Evolutionary conservation across 2,329 filamentous ascomycete species (phyloP).

Genomic region (Phialocephala sp.): DNA sequence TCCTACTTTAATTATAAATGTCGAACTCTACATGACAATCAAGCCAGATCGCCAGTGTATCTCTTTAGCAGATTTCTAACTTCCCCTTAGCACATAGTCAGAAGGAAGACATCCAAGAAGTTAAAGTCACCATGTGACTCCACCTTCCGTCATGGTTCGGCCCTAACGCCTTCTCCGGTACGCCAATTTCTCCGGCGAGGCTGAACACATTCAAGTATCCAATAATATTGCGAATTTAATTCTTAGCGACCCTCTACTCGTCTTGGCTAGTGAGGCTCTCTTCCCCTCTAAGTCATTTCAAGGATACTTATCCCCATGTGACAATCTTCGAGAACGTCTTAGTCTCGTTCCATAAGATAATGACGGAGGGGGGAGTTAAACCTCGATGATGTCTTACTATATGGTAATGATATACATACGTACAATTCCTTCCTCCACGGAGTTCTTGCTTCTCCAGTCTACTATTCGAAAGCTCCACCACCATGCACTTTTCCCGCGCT

Average conservation of each 20-base stretch:
- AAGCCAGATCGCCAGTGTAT: too few relatives aligned
- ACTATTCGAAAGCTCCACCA: background rate
- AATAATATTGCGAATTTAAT: background rate
- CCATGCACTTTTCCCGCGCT: background rate
- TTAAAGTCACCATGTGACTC: background rate
- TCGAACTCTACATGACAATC: too few relatives aligned
- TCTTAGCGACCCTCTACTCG: background rate
- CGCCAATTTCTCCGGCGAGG: background rate
- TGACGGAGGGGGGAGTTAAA: background rate
- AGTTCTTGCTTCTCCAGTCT: background rate
- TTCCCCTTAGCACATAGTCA: too few relatives aligned
- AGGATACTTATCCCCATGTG: background rate
- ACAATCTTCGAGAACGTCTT: conserved; percentile 8
- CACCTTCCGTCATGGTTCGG: background rate
- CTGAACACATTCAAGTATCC: background rate
- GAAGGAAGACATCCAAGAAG: background rate
- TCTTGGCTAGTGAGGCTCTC: conserved; percentile 7
- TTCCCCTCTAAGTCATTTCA: background rate
- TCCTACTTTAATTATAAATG: too few relatives aligned
- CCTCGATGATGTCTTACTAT: background rate
- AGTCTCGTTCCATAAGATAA: background rate
- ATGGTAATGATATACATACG: background rate
- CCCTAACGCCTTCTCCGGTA: background rate
- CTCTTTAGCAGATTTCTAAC: background rate
- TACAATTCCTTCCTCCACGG: background rate